Percentiles rank a stretch among this genome's conserved stretches.
Conservation (phyloP, 179 eudicot species). For the Camellia oleifera region DNA sequence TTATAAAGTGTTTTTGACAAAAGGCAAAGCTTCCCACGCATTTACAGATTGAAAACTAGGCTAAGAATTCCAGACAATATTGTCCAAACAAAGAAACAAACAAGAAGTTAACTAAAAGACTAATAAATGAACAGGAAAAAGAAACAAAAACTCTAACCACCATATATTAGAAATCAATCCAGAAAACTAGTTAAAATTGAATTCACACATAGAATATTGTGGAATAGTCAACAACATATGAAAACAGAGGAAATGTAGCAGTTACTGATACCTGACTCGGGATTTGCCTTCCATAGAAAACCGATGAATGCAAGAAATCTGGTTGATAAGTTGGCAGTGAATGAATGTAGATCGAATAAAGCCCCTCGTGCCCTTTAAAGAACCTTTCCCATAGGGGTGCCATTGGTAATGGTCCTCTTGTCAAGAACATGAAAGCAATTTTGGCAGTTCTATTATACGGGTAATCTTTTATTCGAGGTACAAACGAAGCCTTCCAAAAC, state of each 20-base stretch:
- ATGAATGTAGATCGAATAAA: slow-evolving; percentile 49
- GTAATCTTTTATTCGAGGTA: slow-evolving; percentile 36
- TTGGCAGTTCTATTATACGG: slow-evolving; percentile 50
- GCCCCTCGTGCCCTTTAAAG: slow-evolving; percentile 42
- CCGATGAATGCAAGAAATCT: slow-evolving; percentile 39
- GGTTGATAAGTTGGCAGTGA: slow-evolving; percentile 44
- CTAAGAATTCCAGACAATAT: too few species aligned
- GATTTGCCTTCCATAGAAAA: slow-evolving; percentile 47
- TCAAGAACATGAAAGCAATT: slow-evolving; percentile 57
- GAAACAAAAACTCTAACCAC: not conserved
- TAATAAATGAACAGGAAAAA: not conserved
- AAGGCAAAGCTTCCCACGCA: too few species aligned
- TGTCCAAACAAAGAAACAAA: too few species aligned
- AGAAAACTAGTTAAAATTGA: not conserved
- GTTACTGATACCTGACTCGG: slow-evolving; percentile 51
- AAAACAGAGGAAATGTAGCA: not conserved
- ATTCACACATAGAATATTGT: not conserved
- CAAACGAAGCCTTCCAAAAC: slow-evolving; percentile 54
- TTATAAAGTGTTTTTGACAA: too few species aligned
- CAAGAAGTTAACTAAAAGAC: too few species aligned
- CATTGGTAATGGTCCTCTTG: slow-evolving; percentile 51
- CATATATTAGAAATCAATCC: not conserved
- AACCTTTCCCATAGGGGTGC: slow-evolving; percentile 59
- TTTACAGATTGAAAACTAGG: too few species aligned
- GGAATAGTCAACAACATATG: not conserved